Evolutionary conservation across 495 filamentous ascomycete species (phyloP), one percentile per base, ranked within the genome.

Genomic region (Xylaria castorea): DNA sequence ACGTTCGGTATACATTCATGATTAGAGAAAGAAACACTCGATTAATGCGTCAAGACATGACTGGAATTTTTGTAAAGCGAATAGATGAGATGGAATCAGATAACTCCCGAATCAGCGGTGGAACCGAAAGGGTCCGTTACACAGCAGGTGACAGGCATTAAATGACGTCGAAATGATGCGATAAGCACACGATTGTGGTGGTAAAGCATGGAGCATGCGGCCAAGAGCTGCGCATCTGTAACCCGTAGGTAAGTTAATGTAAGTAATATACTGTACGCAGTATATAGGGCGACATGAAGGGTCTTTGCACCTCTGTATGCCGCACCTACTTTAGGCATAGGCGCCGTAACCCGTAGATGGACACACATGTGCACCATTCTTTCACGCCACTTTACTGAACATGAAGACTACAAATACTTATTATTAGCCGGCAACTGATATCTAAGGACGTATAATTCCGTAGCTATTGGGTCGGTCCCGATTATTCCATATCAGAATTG

Each of bases 131-230:
- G 53, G 51, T 69, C 66, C 40, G 38, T 69, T 60, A 9, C 66
- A 69, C 66, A 60, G 22, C 66, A 58, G 36, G 48, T n/a, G 38
- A 46, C 66, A 57, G 51, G 51, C 66, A 58, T 69, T 22, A n/a
- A 44, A 68, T 72, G 70, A 72, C 63, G 70, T 72, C 50, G 25
- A 72, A 34, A 72, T 72, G 70, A 72, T 62, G 70, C 51, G 62
- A 72, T 14, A 32, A 67, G 70, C 70, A 60, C 44, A 27, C 63
- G 63, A 60, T 42, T 27, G 40, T 12, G 30, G 68, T 58, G 62
- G 20, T 32, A 57, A 18, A 57, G 53, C 50, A 53, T 55, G 34
- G 67, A 50, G 57, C 38, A 61, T 62, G 53, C 57, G 58, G 50
- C 68, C 42, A 38, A 40, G 68, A 22, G 53, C 38, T 69, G 53